A percentile compares a stretch with the other conserved stretches of the same genome.
These are phyloP conservation scores for Deinandra increscens DNA, from an alignment of 129 eudicot genomes.

Conservation along the genomic window DNA sequence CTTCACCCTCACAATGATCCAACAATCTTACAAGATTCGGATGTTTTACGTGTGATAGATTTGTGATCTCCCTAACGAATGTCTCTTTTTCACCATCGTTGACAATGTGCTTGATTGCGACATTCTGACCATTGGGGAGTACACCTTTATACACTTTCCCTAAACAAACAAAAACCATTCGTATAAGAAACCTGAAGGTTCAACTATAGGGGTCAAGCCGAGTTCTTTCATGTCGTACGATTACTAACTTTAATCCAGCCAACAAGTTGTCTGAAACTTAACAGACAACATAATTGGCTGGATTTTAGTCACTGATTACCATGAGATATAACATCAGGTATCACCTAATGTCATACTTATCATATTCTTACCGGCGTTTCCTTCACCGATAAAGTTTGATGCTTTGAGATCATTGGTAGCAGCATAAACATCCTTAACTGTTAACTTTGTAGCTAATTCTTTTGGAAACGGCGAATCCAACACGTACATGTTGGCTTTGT, in stretches of 20 bases:
- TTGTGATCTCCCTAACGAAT: constrained; percentile 68
- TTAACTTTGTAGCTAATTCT: constrained; percentile 36
- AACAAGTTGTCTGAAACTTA: not conserved
- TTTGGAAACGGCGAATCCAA: constrained; percentile 28
- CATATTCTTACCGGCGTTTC: constrained; percentile 60
- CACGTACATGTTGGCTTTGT: constrained; percentile 20
- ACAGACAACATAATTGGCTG: not conserved
- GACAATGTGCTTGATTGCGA: constrained; percentile 76
- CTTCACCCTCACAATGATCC: constrained; percentile 69
- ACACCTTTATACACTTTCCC: constrained; percentile 83
- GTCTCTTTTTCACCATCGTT: constrained; percentile 80
- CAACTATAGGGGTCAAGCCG: not conserved
- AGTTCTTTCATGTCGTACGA: not conserved
- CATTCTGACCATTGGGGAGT: constrained; percentile 48
- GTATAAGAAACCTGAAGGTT: not conserved
- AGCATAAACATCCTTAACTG: constrained; percentile 52
- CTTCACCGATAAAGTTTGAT: constrained; percentile 77
- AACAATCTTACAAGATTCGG: constrained; percentile 68
- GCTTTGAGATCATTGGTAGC: constrained; percentile 63
- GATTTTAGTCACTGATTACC: not conserved
- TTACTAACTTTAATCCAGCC: not conserved
- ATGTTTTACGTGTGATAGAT: constrained; percentile 63
- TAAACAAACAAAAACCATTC: constrained; percentile 21
- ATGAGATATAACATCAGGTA: not conserved
- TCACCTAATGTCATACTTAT: not conserved